Base-by-base conservation (phyloP, 2,329 filamentous ascomycete genomes). In the Ophiocordyceps camponoti-saundersi region DNA sequence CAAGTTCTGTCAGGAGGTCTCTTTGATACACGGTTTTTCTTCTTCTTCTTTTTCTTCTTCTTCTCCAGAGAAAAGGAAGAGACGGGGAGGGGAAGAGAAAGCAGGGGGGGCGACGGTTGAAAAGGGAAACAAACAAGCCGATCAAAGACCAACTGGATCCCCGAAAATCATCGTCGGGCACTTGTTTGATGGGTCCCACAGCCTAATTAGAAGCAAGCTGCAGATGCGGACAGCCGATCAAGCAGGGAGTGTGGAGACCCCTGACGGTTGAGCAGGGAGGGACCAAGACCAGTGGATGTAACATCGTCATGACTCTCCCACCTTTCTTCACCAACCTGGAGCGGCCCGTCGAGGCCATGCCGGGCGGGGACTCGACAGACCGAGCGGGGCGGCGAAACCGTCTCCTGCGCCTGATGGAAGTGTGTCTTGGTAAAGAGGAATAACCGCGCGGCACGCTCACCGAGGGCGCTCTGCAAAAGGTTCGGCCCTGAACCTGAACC, bases 211-310 rank as follows among this genome's bases (percentile, higher is more conserved):
- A 47, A 47, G 53, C 46, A 52, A 51, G 51, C 50, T 52, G 48
- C 48, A 50, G 45, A 52, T 53, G 53, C 50, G 43, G 46, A 47
- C 50, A 51, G 51, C 51, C 53, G 51, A 55, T 55, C 52, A 53
- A 45, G 50, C 48, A 22, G 40, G 40, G n/a, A n/a, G 40, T 42
- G 40, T 42, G 40, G 20, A 42, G 40, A 42, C 26, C 26, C 26
- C 26, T 29, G 26, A 29, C 26, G 26, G 26, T 10, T 29, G 26
- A 29, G 26, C 32, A 34, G 32, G 16, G 32, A 32, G 30, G 16
- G 32, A 34, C 32, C 32, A 34, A 34, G 26, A 34, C 13, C 32
- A n/a, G 13, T n/a, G 32, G 32, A 34, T 34, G 32, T 34, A 34
- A 34, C 32, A 34, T 15, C 16, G 32, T n/a, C 32, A n/a, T 34